Base-by-base conservation (phyloP, 1,139 yeast genomes). In the Magnusiomyces sp. region DNA sequence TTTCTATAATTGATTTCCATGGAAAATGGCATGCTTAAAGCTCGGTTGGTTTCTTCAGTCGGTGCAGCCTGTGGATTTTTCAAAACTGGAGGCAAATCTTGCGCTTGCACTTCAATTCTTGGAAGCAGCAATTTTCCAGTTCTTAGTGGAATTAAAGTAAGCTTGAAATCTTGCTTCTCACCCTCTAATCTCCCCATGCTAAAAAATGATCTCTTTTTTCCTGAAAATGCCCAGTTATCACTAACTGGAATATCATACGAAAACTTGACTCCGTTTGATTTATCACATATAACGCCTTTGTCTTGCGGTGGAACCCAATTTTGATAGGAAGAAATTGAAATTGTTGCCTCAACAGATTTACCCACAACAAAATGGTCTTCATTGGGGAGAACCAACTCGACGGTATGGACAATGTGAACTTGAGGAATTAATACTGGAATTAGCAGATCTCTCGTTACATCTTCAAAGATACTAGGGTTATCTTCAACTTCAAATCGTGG, bases 61-160 rank as follows among this genome's bases (percentile, higher is more conserved):
- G 56, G 53, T 16, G 68, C 59, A 46, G 68, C 56, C n/a, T 51
- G 50, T 23, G 88, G 72, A n/a, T 71, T 73, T 27, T 19, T 33
- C 13, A 27, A 17, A 40, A 40, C 27, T 5, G 29, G 29, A 23
- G 29, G 29, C 29, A 23, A 23, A 23, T 23, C 29, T 23, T 23
- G 29, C 7, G 29, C 29, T 17, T 43, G 46, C 2, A 43, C 40
- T n/a, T 43, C 46, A 13, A 87, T 70, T 52, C 70, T 74, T 0
- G 97, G 97, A 38, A 86, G 69, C 3, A 72, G 66, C 11, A 89
- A 63, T 55, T 82, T 81, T 0, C 97, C 97, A 20, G 83, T 79
- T 54, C 76, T 80, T 51, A 88, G 64, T 0, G 97, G 97, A 10
- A 88, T 74, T 55, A 90, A 64, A 2, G 75, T 68, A 11, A 89